Evolutionary conservation across 768 basidiomycete species (phyloP).

Genomic region (Collybia nuda): DNA sequence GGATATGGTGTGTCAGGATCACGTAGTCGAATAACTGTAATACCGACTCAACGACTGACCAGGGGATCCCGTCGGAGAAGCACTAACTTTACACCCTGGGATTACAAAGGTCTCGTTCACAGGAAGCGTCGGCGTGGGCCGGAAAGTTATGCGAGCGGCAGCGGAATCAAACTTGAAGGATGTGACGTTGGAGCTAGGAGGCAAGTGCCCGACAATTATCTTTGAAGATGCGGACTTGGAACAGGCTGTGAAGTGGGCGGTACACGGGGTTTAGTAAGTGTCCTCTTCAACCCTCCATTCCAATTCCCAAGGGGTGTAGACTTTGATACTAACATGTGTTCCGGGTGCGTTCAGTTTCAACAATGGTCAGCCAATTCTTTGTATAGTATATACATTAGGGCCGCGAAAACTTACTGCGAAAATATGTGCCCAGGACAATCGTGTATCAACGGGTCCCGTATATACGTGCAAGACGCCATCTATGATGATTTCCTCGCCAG

Average conservation of each 20-base stretch:
- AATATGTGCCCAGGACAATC: neutral
- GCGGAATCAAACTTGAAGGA: constrained; percentile 71
- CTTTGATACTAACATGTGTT: too few species aligned
- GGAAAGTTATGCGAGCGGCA: constrained; percentile 78
- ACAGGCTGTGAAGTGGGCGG: constrained; percentile 69
- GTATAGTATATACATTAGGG: neutral
- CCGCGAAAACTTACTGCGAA: neutral
- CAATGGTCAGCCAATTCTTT: neutral
- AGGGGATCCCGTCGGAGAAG: constrained; percentile 58
- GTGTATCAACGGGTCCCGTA: neutral
- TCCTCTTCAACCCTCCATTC: too few species aligned
- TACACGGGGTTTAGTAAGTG: constrained; percentile 65
- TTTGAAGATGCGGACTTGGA: constrained; percentile 74
- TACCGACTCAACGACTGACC: constrained; percentile 6
- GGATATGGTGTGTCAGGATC: constrained; percentile 45
- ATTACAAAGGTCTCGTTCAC: constrained; percentile 85
- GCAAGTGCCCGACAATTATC: constrained; percentile 69
- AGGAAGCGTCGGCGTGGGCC: constrained; percentile 67
- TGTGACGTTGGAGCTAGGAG: constrained; percentile 37
- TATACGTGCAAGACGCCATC: neutral
- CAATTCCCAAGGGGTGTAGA: too few species aligned
- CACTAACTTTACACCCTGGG: constrained; percentile 55
- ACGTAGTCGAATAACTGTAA: neutral
- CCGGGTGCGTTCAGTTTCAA: neutral
- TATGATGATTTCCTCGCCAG: constrained; percentile 7